Percentiles rank a stretch among this genome's conserved stretches.
Conservation (phyloP, 2,329 filamentous ascomycete genomes). For the Stagonosporopsis chrysanthemi region DNA sequence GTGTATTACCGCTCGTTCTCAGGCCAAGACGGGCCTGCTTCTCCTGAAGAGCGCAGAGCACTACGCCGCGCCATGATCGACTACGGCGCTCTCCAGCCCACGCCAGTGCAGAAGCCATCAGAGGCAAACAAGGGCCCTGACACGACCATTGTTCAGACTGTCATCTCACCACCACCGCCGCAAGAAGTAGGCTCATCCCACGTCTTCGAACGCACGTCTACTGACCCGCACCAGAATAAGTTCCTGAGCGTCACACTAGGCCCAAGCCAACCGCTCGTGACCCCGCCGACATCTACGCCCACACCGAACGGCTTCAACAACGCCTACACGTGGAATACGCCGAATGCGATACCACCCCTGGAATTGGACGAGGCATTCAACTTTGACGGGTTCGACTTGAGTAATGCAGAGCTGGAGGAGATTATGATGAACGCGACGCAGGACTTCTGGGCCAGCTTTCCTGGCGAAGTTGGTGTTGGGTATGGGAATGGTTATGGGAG, state of each 20-base stretch:
- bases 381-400: constrained; percentile 43
- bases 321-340: constrained; percentile 32
- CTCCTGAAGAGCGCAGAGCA: constrained; percentile 48
- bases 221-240: constrained; percentile 9
- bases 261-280: constrained; percentile 13
- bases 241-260: constrained; percentile 12
- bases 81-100: constrained; percentile 51
- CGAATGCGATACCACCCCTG: constrained; percentile 34
- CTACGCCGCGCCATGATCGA: constrained; percentile 51
- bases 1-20: constrained; percentile 49
- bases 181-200: constrained; percentile 1
- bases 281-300: constrained; percentile 32
- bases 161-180: constrained; percentile 18
- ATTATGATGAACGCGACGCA: constrained; percentile 50
- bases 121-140: constrained; percentile 32
- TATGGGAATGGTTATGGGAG: constrained; percentile 23
- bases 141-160: constrained; percentile 19
- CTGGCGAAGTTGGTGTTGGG: constrained; percentile 48
- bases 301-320: constrained; percentile 36
- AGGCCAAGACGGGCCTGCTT: constrained; percentile 45
- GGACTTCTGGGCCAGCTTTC: constrained; percentile 51
- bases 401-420: constrained; percentile 48
- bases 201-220: background rate
- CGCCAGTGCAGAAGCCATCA: constrained; percentile 47
- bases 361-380: constrained; percentile 46